Evolutionary conservation across 257 asterid genomes (phyloP).

Genomic region (Fraxinus quadrangulata): DNA sequence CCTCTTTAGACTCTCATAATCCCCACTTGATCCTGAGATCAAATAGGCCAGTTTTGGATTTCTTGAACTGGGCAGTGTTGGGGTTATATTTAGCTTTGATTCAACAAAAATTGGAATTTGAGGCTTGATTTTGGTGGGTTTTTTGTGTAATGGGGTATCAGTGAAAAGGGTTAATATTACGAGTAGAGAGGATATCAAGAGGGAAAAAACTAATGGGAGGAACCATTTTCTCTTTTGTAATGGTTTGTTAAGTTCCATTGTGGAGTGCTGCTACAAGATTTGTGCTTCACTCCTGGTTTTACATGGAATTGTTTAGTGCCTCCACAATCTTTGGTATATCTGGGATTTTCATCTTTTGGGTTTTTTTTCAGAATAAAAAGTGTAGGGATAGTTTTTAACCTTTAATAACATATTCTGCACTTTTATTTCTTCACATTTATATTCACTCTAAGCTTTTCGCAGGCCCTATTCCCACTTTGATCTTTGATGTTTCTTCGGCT

Average conservation of each 20-base stretch:
- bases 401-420: too few relatives aligned
- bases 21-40: conserved; percentile 83
- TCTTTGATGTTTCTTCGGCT: too few relatives aligned
- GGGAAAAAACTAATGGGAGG: conserved; percentile 44
- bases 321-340: background rate
- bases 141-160: conserved; percentile 42
- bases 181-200: conserved; percentile 39
- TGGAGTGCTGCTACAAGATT: background rate
- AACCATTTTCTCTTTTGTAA: conserved; percentile 59
- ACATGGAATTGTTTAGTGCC: background rate
- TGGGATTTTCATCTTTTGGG: background rate
- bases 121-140: conserved; percentile 30
- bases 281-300: background rate
- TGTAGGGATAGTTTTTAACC: background rate
- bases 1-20: conserved; percentile 56
- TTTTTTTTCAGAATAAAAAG: background rate
- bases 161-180: conserved; percentile 37
- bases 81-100: conserved; percentile 47
- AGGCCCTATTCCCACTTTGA: too few relatives aligned
- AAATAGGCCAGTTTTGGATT: conserved; percentile 70
- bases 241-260: conserved; percentile 49
- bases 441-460: background rate
- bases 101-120: conserved; percentile 58
- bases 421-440: background rate
- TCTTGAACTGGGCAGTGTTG: conserved; percentile 43